Conservation (phyloP, 1,139 yeast genomes). For the Kodamaea plutei region DNA sequence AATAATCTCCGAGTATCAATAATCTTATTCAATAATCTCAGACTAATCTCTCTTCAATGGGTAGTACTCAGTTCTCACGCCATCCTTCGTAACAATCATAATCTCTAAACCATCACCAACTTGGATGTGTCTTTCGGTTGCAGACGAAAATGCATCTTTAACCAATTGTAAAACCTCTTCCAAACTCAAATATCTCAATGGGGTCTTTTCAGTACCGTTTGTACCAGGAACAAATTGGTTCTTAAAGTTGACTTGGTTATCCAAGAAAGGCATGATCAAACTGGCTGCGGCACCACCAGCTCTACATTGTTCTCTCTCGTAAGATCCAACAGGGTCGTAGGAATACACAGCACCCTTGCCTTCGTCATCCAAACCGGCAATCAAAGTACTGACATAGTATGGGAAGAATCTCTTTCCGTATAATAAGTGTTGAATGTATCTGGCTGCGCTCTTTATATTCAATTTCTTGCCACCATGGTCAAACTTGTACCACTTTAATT, state of each 20-base stretch:
- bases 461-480: conserved; percentile 72
- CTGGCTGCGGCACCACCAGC: conserved; percentile 98
- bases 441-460: conserved; percentile 72
- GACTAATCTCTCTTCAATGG: conserved; percentile 82
- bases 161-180: conserved; percentile 87
- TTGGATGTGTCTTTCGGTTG: conserved; percentile 96
- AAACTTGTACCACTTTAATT: conserved; percentile 91
- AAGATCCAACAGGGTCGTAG: conserved; percentile 96
- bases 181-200: conserved; percentile 59
- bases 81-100: conserved; percentile 87
- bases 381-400: conserved; percentile 88
- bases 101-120: conserved; percentile 97
- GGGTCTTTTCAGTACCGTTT: conserved; percentile 60
- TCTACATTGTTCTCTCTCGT: conserved; percentile 94
- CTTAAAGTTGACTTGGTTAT: conserved; percentile 93
- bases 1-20: too few relatives aligned
- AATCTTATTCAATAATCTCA: too few relatives aligned
- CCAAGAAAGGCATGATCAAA: conserved; percentile 94
- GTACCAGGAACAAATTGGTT: conserved; percentile 83
- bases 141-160: conserved; percentile 90
- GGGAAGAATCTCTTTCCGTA: conserved; percentile 96
- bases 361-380: conserved; percentile 92
- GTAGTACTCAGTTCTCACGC: conserved; percentile 75
- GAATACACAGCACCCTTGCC: conserved; percentile 95
- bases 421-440: conserved; percentile 83